phyloP scores from a whole-genome alignment of 768 basidiomycete species.

The Leccinum aurantiacum region DNA sequence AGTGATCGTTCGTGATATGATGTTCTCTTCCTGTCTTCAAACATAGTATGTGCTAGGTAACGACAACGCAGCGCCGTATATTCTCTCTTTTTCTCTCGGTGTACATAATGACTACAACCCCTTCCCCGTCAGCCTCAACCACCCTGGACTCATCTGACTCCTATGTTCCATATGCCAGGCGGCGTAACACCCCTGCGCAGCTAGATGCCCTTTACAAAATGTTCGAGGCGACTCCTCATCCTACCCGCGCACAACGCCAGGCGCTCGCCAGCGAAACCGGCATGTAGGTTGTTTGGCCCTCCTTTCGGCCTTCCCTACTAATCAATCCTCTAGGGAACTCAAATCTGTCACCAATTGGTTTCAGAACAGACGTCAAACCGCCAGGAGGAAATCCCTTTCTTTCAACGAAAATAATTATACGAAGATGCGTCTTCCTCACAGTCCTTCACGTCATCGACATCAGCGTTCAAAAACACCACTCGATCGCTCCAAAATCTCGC shows the following conservation, averaged over 20 bases:
- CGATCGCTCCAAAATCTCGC: constrained; percentile 30
- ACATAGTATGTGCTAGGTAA: neutral
- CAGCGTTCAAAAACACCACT: constrained; percentile 15
- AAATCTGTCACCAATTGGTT: constrained; percentile 80
- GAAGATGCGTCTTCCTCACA: constrained; percentile 3
- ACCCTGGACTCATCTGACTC: constrained; percentile 3
- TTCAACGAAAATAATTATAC: constrained; percentile 26
- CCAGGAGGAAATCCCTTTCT: constrained; percentile 22
- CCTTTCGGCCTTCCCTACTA: constrained; percentile 3
- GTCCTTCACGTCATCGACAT: constrained; percentile 9
- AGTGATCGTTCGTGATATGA: constrained; percentile 24
- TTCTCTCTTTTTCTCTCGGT: neutral
- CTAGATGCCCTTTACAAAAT: constrained; percentile 35
- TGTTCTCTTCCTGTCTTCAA: constrained; percentile 3
- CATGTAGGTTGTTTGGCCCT: constrained; percentile 30
- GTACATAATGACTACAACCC: constrained; percentile 11
- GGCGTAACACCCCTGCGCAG: constrained; percentile 36
- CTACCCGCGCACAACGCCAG: constrained; percentile 43
- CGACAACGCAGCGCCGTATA: neutral
- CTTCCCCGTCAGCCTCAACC: neutral
- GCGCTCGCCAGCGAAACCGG: constrained; percentile 38
- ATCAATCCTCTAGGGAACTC: constrained; percentile 47
- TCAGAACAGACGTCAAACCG: constrained; percentile 73
- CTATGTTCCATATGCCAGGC: constrained; percentile 30
- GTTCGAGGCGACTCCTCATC: constrained; percentile 40